Evolutionary conservation across 495 filamentous ascomycete genomes (phyloP).

Genomic region (Penicillium pulvis): DNA sequence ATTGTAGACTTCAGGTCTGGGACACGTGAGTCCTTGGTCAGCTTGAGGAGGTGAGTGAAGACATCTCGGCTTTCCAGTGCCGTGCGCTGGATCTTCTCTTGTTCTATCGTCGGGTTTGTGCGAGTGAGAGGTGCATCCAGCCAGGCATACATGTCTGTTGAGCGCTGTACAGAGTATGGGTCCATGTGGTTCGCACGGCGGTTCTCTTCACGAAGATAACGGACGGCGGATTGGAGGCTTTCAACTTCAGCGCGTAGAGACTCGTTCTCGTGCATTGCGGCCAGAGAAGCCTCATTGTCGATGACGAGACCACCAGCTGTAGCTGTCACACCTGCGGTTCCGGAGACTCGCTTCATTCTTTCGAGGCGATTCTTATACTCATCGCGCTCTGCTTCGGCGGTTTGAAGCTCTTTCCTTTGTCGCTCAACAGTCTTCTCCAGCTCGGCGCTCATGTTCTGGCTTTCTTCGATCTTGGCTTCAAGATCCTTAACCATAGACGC

Average conservation of each 20-base stretch:
- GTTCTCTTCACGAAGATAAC: constrained; percentile 78
- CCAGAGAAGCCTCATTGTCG: constrained; percentile 45
- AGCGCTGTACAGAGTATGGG: constrained; percentile 59
- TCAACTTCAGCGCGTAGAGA: constrained; percentile 68
- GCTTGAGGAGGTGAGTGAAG: constrained; percentile 68
- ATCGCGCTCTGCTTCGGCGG: constrained; percentile 64
- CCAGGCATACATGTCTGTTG: constrained; percentile 52
- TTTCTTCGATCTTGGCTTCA: constrained; percentile 63
- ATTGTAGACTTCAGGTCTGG: constrained; percentile 56
- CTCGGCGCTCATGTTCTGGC: constrained; percentile 45
- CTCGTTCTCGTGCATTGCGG: constrained; percentile 74
- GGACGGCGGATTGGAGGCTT: constrained; percentile 72
- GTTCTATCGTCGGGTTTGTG: constrained; percentile 43
- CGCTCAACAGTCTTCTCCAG: constrained; percentile 40
- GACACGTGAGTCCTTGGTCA: constrained; percentile 61
- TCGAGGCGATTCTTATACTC: constrained; percentile 75
- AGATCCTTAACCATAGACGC: constrained; percentile 51
- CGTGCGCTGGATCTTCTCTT: constrained; percentile 61
- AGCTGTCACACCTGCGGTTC: constrained; percentile 52
- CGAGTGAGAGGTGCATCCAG: constrained; percentile 66
- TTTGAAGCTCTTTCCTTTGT: constrained; percentile 47
- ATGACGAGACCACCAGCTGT: constrained; percentile 45
- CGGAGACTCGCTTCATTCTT: constrained; percentile 48
- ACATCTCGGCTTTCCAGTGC: constrained; percentile 69
- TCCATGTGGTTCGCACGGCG: constrained; percentile 64